A percentile compares a stretch with the other conserved stretches of the same genome.
These are phyloP conservation scores for Kitagawia praeruptora DNA, from an alignment of 129 eudicot species.

Conservation along the genomic window DNA sequence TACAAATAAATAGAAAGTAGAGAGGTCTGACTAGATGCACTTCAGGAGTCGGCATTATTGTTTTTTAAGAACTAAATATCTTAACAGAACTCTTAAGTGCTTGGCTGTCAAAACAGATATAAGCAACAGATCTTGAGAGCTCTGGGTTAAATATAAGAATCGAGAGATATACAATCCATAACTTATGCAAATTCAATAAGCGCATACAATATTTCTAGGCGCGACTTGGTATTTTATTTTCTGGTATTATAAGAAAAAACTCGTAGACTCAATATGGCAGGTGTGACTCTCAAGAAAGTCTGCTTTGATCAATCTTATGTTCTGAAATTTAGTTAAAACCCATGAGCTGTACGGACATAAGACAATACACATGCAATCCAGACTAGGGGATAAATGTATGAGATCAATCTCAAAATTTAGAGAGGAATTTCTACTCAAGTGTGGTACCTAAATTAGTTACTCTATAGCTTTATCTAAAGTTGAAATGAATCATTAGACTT, in stretches of 20 bases:
- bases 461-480: too few relatives aligned
- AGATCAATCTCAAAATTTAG: too few relatives aligned
- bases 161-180: too few relatives aligned
- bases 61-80: neutral
- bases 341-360: neutral
- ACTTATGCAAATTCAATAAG: neutral
- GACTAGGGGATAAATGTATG: too few relatives aligned
- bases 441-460: too few relatives aligned
- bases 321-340: too few relatives aligned
- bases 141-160: too few relatives aligned
- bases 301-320: neutral
- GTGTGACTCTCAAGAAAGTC: neutral
- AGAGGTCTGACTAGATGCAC: neutral
- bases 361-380: neutral
- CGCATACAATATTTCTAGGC: too few relatives aligned
- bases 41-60: neutral
- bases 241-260: neutral
- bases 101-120: neutral
- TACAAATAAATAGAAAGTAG: neutral
- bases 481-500: too few relatives aligned
- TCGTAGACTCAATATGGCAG: neutral
- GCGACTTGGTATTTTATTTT: too few relatives aligned
- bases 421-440: too few relatives aligned
- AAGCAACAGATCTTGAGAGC: neutral
- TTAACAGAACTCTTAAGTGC: neutral